These are phyloP conservation scores for Sugiyamaella paludigena DNA, from an alignment of 1,139 yeast species.

Conservation along the genomic window DNA sequence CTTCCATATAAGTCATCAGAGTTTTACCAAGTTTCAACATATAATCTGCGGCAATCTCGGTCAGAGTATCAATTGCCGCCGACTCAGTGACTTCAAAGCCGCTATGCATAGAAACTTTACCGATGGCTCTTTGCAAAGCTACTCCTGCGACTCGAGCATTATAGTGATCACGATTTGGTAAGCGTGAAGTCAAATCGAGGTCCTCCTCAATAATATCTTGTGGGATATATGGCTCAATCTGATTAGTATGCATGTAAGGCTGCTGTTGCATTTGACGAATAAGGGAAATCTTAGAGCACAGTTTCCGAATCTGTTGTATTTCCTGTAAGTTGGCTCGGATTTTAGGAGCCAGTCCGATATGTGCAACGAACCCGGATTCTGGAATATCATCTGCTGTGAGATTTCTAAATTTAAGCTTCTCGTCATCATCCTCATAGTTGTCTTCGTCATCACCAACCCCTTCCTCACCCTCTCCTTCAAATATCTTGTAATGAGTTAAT, in stretches of 20 bases:
- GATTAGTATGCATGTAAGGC: constrained; percentile 70
- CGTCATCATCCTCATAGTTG: constrained; percentile 43
- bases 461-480: constrained; percentile 31
- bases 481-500: constrained; percentile 20
- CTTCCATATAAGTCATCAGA: constrained; percentile 32
- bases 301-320: constrained; percentile 83
- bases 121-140: constrained; percentile 65
- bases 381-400: constrained; percentile 37
- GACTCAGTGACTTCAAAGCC: constrained; percentile 89
- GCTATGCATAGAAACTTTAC: constrained; percentile 84
- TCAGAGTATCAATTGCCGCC: constrained; percentile 71
- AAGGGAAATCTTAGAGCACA: constrained; percentile 84
- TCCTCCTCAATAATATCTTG: constrained; percentile 64
- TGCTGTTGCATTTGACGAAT: constrained; percentile 91
- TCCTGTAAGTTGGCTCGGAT: constrained; percentile 65
- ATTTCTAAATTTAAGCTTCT: background rate
- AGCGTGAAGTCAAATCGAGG: constrained; percentile 72
- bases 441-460: constrained; percentile 37
- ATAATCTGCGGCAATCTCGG: constrained; percentile 82
- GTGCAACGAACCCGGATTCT: constrained; percentile 43
- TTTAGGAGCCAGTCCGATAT: constrained; percentile 59
- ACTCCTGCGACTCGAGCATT: constrained; percentile 59
- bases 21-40: constrained; percentile 71
- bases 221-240: constrained; percentile 66
- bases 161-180: constrained; percentile 62